Percentiles rank a stretch among this genome's conserved stretches.
phyloP scores from a whole-genome alignment of 148 eudicot species.

The Heliosperma pusillum region DNA sequence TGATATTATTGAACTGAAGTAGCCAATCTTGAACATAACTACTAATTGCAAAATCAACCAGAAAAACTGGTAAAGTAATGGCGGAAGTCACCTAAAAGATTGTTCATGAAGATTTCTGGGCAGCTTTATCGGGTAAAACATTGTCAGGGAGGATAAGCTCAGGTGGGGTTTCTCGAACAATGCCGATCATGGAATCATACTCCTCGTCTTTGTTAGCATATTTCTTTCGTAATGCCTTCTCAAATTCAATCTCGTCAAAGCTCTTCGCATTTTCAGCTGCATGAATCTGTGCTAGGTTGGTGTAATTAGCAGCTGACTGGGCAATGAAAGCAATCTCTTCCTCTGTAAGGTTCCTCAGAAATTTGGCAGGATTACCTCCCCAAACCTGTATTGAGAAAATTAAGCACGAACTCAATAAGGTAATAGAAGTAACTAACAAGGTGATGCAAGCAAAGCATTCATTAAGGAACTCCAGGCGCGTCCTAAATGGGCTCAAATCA shows the following conservation, averaged over 20 bases:
- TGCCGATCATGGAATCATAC: conserved; percentile 71
- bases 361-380: conserved; percentile 90
- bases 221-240: conserved; percentile 81
- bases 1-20: conserved; percentile 26
- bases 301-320: conserved; percentile 69
- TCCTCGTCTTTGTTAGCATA: conserved; percentile 67
- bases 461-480: too few relatives aligned
- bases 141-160: conserved; percentile 50
- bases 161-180: conserved; percentile 64
- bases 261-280: conserved; percentile 83
- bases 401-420: too few relatives aligned
- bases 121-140: conserved; percentile 26
- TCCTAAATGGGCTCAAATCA: too few relatives aligned
- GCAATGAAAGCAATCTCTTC: conserved; percentile 85
- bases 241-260: conserved; percentile 77
- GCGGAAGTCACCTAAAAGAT: conserved; percentile 3
- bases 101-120: conserved; percentile 39
- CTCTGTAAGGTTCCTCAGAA: conserved; percentile 80
- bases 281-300: conserved; percentile 70
- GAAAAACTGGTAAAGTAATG: conserved; percentile 20
- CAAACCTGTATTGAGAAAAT: conserved; percentile 35
- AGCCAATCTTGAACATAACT: conserved; percentile 21
- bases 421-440: too few relatives aligned
- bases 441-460: too few relatives aligned
- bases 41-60: conserved; percentile 16